Evolutionary conservation across 2,329 filamentous ascomycete genomes (phyloP), one percentile per base, ranked within the genome.

Genomic region (Aspergillus thermomutatus): DNA sequence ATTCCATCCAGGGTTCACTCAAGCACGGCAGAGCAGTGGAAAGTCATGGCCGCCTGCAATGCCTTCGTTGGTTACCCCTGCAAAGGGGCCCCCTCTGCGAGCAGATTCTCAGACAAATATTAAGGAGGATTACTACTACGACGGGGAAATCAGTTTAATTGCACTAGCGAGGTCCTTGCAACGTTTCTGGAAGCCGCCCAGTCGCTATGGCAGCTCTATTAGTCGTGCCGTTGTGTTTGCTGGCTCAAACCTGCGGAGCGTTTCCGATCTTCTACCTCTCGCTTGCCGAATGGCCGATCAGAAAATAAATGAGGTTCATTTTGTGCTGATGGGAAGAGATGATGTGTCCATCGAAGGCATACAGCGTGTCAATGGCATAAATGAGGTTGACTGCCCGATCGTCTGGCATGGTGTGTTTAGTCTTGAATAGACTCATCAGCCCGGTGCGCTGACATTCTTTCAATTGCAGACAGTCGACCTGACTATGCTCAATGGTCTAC

Each of bases 241-340:
- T 4, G 87, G 89, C 3, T 87, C 90, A 0, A 92, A 82, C 59
- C 75, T 95, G 51, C 83, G 83, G 70, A 94, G 90, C 68, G 85
- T 87, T 17, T 83, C 90, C 0, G 82, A 83, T 31, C 72, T 97
- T 53, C 77, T 96, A 31, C 91, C 92, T 0, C 79, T 96, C 69
- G 91, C 92, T 5, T 97, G 94, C 72, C 84, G 90, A 65, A 97
- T 97, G 92, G 87, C 87, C 6, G 72, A 73, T 23, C 82, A 86
- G 72, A 80, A 83, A 55, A 80, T 83, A 57, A 96, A 86, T 67
- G 82, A 86, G 60, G 91, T 97, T 8, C 93, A 97, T 71, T 88
- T 96, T 69, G 88, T 85, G 0, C 75, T 97, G 3, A 82, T 95
- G 76, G 88, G 92, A 50, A 82, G 88, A 57, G 88, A 87, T 58